Base-by-base conservation (phyloP, 805 yeast genomes). In the Saccharomycopsis sp. region DNA sequence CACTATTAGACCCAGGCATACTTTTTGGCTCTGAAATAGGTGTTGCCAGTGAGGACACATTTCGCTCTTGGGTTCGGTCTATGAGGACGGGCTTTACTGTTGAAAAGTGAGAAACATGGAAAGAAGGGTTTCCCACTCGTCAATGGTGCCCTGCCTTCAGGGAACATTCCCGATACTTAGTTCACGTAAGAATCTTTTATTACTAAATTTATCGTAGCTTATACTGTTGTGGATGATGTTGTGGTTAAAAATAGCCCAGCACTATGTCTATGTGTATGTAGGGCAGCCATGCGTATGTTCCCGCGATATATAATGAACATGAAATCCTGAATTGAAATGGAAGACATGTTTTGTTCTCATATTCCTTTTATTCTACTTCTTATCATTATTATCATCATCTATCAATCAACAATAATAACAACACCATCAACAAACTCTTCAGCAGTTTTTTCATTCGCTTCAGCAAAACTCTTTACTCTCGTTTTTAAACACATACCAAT, bases 41-140 rank as follows among this genome's bases (percentile, higher is more conserved):
- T n/a, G n/a, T n/a, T n/a, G n/a, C n/a, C n/a, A n/a, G n/a, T n/a
- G n/a, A n/a, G n/a, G n/a, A n/a, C n/a, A n/a, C n/a, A n/a, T n/a
- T n/a, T n/a, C n/a, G 37, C 9, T 12, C 37, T 29, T 29, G 37
- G 12, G 12, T 29, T 29, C 5, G 37, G 37, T 29, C 12, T 7
- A 29, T 29, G 37, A 29, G 37, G 37, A 12, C 37, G n/a, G n/a
- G n/a, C n/a, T n/a, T n/a, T n/a, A n/a, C n/a, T n/a, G n/a, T n/a
- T n/a, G n/a, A n/a, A n/a, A n/a, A n/a, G n/a, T n/a, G 44, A n/a
- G 21, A 44, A 44, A 44, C 48, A 44, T 44, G 48, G 48, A 44
- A 44, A 44, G 8, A 44, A 44, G 48, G 48, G 48, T 44, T 44
- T 44, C 37, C 37, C 12, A 29, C 37, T 29, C 37, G 37, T 29